Base-by-base conservation (phyloP, 1,284 basidiomycete genomes). In the Puccinia triticina region DNA sequence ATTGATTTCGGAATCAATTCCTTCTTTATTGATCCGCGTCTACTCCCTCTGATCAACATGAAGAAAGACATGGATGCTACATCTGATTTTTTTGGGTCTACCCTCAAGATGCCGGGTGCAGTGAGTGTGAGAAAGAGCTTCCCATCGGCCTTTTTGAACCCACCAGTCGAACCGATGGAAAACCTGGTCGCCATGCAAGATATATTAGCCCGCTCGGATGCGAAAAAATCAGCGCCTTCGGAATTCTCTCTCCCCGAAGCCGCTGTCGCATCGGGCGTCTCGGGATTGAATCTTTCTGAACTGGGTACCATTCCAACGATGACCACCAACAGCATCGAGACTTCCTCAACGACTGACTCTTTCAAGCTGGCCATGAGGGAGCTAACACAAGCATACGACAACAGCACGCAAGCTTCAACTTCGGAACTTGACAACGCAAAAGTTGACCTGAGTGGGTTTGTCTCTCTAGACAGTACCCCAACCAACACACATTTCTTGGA, bases 351-450 rank as follows among this genome's bases (percentile, higher is more conserved):
- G 23, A 75, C 34, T 23, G 55, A 32, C 11, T 75, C 73, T 0
- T 75, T 75, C 26, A 26, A 75, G n/a, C 12, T 57, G 16, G 73
- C 73, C 8, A 75, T 75, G 55, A 21, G 61, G 40, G 73, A 75
- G 29, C 55, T 75, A 29, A 40, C 43, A 11, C n/a, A 75, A 29
- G 73, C 73, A 1, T 75, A 61, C 34, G 4, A 5, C 71, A 53
- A 55, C 8, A 18, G 8, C 12, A 23, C 1, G 8, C 43, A 69
- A 48, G 43, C 1, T 29, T 1, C 40, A 4, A 48, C 10, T 57
- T 57, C n/a, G 26, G 55, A n/a, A 57, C 55, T 69, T 48, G 43
- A 46, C 48, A 12, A 69, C 16, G 43, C 66, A 40, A 43, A 32
- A 66, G 34, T 23, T 32, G 64, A 43, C 8, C 11, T 43, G 53